A percentile compares a stretch with the other conserved stretches of the same genome.
Conservation (phyloP, 371 early-diverging fungal genomes). For the Batkoa obscura region DNA sequence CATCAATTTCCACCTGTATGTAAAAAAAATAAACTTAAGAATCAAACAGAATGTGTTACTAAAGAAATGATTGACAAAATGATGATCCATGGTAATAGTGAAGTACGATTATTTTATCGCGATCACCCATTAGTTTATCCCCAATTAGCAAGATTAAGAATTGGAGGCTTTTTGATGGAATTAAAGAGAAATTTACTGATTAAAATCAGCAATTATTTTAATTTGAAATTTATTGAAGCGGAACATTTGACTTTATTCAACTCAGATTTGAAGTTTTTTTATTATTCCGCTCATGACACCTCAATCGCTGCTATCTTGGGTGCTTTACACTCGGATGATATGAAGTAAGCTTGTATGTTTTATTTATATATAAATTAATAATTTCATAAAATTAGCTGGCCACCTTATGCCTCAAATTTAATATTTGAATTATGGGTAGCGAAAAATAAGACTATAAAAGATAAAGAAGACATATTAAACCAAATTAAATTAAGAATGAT, state of each 20-base stretch:
- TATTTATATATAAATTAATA: too few relatives aligned
- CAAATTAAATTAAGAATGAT: conserved; percentile 23
- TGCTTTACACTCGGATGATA: conserved; percentile 16
- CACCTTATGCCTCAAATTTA: conserved; percentile 35
- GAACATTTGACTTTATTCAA: not conserved
- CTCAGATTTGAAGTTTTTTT: conserved; percentile 12
- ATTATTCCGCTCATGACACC: conserved; percentile 31
- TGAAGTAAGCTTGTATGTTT: not conserved
- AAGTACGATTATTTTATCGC: conserved; percentile 16
- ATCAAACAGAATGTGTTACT: conserved; percentile 15
- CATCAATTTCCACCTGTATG: conserved; percentile 23
- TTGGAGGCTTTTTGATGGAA: conserved; percentile 26
- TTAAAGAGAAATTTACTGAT: conserved; percentile 18
- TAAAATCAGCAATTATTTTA: conserved; percentile 10
- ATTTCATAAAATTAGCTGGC: conserved; percentile 17
- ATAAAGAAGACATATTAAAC: conserved; percentile 6
- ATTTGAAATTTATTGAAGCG: not conserved
- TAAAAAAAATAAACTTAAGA: not conserved
- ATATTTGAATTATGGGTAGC: conserved; percentile 29
- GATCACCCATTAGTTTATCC: conserved; percentile 16
- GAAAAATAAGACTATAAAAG: not conserved
- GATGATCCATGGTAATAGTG: conserved; percentile 15
- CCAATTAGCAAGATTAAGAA: conserved; percentile 14
- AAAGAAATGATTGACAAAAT: conserved; percentile 11
- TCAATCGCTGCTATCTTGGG: conserved; percentile 24